phyloP scores from a whole-genome alignment of 441 rosid genomes.

The Arabidopsis hybrid region DNA sequence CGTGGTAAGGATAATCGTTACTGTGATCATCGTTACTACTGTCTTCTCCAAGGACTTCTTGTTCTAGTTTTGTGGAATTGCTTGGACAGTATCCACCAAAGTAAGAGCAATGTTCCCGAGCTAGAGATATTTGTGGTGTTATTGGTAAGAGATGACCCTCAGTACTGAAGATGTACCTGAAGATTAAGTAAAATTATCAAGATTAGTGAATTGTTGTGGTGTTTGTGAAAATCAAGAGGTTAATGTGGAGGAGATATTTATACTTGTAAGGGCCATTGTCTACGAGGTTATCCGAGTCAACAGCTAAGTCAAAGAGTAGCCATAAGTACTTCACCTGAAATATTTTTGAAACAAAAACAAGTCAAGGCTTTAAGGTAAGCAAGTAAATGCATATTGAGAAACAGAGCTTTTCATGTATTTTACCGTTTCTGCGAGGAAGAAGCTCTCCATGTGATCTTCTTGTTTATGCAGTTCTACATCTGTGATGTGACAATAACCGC shows the following conservation, averaged over 20 bases:
- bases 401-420: slow-evolving; percentile 19
- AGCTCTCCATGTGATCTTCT: slow-evolving; percentile 99
- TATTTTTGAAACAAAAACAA: slow-evolving; percentile 20
- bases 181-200: slow-evolving; percentile 4
- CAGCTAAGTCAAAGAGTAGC: slow-evolving; percentile 98
- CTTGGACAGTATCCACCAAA: slow-evolving; percentile 79
- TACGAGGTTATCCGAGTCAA: slow-evolving; percentile 87
- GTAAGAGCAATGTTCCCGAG: slow-evolving; percentile 85
- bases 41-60: slow-evolving; percentile 44
- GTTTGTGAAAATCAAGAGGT: neutral
- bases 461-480: slow-evolving; percentile 90
- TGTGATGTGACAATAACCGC: slow-evolving; percentile 95
- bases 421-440: slow-evolving; percentile 99
- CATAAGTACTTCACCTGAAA: slow-evolving; percentile 90
- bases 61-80: slow-evolving; percentile 48
- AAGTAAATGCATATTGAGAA: slow-evolving; percentile 21
- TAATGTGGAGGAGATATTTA: slow-evolving; percentile 22
- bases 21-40: slow-evolving; percentile 49
- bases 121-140: slow-evolving; percentile 91
- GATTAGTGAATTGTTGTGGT: neutral
- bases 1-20: slow-evolving; percentile 50
- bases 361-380: slow-evolving; percentile 16
- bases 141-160: slow-evolving; percentile 95
- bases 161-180: slow-evolving; percentile 86
- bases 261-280: slow-evolving; percentile 99